Base-by-base conservation (phyloP, 2,329 filamentous ascomycete genomes). In the Epichloe aotearoae region DNA sequence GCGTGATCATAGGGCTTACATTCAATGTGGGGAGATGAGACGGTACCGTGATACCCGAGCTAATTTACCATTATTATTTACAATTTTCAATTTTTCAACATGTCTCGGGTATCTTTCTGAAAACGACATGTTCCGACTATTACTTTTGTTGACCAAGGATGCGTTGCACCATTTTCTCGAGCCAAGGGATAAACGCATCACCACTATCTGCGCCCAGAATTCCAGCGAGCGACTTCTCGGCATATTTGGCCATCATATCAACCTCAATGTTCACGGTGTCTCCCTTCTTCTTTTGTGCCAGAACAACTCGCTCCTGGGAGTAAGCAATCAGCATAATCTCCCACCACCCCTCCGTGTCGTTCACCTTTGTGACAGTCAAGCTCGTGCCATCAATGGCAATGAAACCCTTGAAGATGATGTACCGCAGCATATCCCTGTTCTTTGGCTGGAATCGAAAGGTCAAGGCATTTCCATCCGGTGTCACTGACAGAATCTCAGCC, bases 301-400 rank as follows among this genome's bases (percentile, higher is more conserved):
- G 82, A 15, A 95, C 84, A 15, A 98, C 83, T 67, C 86, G 86
- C 68, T 91, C 88, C 72, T 97, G 93, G 11, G 93, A 96, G 68
- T 98, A 98, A 8, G 86, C 80, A 66, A 98, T 96, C 54, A 98
- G 74, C 93, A 98, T 98, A 47, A 98, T 85, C 76, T 97, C 93
- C 79, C 84, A 96, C 66, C 88, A 94, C 41, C 84, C 83, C 57
- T 81, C 78, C 4, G 64, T 76, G 66, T 96, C 91, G 60, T 91
- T 72, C 33, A 97, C 91, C 57, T 79, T 77, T 2, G 91, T 97
- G 2, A 98, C 79, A 0, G 93, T 98, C 73, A 98, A 72, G 64
- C 90, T 96, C 23, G 93, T 91, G 4, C 93, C 93, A 64, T 98
- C 93, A 47, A 98, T 79, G 43, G 90, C 88, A 50, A 98, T 82